Evolutionary conservation across 2,329 filamentous ascomycete genomes (phyloP), one percentile per base, ranked within the genome.

Genomic region (Septoria petroselini): DNA sequence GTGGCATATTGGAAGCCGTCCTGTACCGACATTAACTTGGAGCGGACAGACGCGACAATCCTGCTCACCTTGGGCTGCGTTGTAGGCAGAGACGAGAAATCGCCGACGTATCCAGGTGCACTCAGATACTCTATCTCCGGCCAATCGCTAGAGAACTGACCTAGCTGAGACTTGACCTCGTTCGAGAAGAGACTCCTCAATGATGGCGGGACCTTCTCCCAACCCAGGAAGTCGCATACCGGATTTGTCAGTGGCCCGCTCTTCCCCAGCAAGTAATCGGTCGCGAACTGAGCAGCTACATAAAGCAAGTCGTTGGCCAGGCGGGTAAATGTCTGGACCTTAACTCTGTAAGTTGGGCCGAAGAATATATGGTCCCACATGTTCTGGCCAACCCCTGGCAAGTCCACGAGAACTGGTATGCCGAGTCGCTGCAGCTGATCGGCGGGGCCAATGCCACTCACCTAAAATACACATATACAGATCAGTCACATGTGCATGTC

Each of bases 331-430:
- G 61, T 62, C 1, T 58, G 43, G 6, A 59, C 44, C 14, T 62
- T 58, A 27, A 65, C 60, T 14, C 51, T 55, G 18, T 62, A 57
- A 3, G 49, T 37, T 2, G 52, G 48, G 5, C 55, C 64, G 9
- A 79, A 74, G 58, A 69, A 63, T 42, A 60, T 67, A 68, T 82
- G 81, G 60, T 86, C 82, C 51, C 81, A 71, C 47, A 63, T 34
- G 27, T 85, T 82, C 53, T 77, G 77, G 4, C 83, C 83, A 3
- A 86, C 82, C 35, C 83, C 80, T 1, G 77, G 76, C 0, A 80
- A 77, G 52, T 84, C 73, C 5, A 75, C 70, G 12, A 83, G 55
- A 0, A 79, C 66, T 1, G 72, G 62, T 54, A 85, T 84, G 12
- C 70, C 66, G 59, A 78, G 73, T 48, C 71, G 70, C n/a, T 71